These are phyloP conservation scores for Dendrobium catenatum DNA, from an alignment of 106 monocot genomes.

Conservation along the genomic window DNA sequence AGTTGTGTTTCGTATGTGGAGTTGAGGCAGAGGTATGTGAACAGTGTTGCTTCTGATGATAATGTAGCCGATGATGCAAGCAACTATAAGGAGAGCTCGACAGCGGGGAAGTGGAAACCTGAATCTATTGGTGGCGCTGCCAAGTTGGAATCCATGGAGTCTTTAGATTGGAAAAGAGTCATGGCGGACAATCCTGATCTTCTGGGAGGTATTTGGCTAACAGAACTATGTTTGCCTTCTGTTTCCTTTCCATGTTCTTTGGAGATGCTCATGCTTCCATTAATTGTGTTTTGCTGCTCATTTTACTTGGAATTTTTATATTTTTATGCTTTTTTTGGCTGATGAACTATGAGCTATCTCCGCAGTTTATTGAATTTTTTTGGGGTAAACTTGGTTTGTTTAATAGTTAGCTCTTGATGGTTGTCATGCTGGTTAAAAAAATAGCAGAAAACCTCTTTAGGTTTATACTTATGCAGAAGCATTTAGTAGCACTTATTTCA, in stretches of 20 bases:
- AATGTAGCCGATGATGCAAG: conserved; percentile 14
- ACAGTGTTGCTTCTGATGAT: conserved; percentile 18
- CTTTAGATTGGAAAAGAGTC: conserved; percentile 60
- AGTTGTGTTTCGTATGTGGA: conserved; percentile 44
- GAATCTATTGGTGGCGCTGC: conserved; percentile 14
- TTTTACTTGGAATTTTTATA: background rate
- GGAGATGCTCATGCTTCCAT: background rate
- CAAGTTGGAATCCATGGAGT: conserved; percentile 46
- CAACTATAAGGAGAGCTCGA: conserved; percentile 11
- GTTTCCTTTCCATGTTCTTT: background rate
- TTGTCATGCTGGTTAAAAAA: background rate
- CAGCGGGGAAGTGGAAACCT: conserved; percentile 23
- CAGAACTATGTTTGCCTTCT: background rate
- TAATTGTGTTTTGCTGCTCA: background rate
- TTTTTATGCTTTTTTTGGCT: background rate
- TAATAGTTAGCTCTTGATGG: background rate
- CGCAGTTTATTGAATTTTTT: background rate
- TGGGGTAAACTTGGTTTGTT: background rate
- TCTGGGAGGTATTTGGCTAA: conserved; percentile 31
- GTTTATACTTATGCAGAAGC: background rate
- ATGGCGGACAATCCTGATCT: conserved; percentile 44
- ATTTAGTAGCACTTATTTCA: background rate
- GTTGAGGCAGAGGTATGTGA: conserved; percentile 69
- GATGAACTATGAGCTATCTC: conserved; percentile 1
- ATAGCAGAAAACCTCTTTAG: background rate